Conservation (phyloP, 73 alveolate genomes). For the Paramecium biaurelia region DNA sequence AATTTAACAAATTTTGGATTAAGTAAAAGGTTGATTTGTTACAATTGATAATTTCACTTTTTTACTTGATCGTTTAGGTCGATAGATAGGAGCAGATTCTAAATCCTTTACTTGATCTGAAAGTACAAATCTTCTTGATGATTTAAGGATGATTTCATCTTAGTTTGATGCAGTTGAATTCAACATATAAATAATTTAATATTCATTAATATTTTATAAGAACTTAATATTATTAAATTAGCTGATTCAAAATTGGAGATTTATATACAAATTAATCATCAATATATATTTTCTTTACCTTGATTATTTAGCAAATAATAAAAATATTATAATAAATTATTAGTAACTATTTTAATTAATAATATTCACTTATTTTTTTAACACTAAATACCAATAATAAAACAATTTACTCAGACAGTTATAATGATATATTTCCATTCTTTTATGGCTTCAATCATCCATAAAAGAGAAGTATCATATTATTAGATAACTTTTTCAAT, state of each 20-base stretch:
- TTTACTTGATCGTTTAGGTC: background rate
- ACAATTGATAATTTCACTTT: background rate
- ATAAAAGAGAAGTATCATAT: background rate
- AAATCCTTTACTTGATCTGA: background rate
- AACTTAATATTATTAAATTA: background rate
- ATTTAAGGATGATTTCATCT: background rate
- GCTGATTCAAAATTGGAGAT: background rate
- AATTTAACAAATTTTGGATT: background rate
- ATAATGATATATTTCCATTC: conserved; percentile 15
- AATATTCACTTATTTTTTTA: background rate
- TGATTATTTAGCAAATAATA: background rate
- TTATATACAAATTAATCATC: background rate
- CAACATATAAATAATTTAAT: background rate
- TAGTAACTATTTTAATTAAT: background rate
- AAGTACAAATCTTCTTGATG: background rate
- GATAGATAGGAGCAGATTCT: background rate
- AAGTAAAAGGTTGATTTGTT: background rate
- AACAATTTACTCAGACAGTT: background rate
- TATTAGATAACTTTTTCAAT: background rate
- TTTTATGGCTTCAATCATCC: background rate
- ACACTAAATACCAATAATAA: background rate
- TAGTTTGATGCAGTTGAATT: background rate
- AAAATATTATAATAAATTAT: background rate
- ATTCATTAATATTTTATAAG: background rate
- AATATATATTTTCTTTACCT: background rate